Conservation (phyloP, 306 rosid species). For the Corylus avellana region DNA sequence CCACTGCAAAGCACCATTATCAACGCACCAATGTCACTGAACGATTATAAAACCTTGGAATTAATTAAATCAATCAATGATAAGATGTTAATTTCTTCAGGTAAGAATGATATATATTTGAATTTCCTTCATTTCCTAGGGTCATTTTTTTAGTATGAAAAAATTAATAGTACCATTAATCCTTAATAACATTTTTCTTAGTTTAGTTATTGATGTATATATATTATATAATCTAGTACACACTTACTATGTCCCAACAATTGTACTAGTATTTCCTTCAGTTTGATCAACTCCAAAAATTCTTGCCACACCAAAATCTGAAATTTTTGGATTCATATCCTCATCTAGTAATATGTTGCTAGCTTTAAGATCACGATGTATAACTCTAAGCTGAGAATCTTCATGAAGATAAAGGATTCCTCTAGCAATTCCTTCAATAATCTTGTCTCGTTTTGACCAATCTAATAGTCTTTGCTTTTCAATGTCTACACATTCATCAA, state of each 20-base stretch:
- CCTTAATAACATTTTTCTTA: too few species aligned
- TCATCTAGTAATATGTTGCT: conserved; percentile 3
- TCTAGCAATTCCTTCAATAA: conserved; percentile 10
- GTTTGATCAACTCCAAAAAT: not conserved
- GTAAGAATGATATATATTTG: too few species aligned
- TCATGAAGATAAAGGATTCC: conserved; percentile 11
- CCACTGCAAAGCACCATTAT: not conserved
- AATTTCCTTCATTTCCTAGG: too few species aligned
- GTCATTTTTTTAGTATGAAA: too few species aligned
- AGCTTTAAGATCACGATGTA: conserved; percentile 13
- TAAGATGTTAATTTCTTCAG: too few species aligned
- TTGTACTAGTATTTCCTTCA: not conserved
- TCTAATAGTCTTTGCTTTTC: not conserved
- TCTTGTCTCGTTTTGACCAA: not conserved
- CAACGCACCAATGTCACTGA: too few species aligned
- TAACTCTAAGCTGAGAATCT: not conserved
- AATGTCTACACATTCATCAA: not conserved
- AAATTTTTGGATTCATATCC: conserved; percentile 19
- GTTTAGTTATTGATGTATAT: too few species aligned
- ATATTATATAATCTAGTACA: not conserved
- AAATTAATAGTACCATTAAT: too few species aligned
- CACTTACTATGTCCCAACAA: conserved; percentile 16
- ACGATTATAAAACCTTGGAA: too few species aligned
- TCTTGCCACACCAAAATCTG: conserved; percentile 14
- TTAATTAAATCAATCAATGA: too few species aligned